These are phyloP conservation scores for Kingdonia uniflora DNA, from an alignment of 164 flowering plant species.

Conservation along the genomic window DNA sequence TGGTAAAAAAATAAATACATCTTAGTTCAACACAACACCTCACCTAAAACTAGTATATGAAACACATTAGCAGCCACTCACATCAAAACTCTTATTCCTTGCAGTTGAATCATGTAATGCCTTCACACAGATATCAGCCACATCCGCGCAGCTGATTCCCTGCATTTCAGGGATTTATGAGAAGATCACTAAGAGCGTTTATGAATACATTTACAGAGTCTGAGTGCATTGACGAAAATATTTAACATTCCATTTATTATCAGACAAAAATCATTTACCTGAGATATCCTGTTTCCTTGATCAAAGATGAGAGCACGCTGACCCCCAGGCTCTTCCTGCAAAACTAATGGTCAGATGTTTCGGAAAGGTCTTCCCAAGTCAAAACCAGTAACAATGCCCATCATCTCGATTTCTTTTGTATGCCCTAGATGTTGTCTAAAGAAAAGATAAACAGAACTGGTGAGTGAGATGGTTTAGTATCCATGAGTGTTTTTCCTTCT, in stretches of 20 bases:
- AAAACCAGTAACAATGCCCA: too few relatives aligned
- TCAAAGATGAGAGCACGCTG: constrained; percentile 96
- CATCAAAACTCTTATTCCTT: constrained; percentile 96
- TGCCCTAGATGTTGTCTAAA: too few relatives aligned
- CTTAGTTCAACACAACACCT: background rate
- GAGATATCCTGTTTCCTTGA: constrained; percentile 96
- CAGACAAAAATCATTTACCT: constrained; percentile 29
- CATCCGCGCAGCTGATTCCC: constrained; percentile 99
- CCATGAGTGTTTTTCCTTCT: too few relatives aligned
- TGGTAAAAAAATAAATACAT: background rate
- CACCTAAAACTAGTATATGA: background rate
- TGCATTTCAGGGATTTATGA: constrained; percentile 16
- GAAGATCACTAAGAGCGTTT: constrained; percentile 1
- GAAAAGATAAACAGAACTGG: too few relatives aligned
- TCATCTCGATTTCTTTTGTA: too few relatives aligned
- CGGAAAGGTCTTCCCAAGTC: too few relatives aligned
- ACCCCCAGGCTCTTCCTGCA: constrained; percentile 98
- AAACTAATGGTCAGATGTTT: background rate
- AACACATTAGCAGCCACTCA: constrained; percentile 22
- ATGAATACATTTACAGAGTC: too few relatives aligned
- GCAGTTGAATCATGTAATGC: constrained; percentile 96
- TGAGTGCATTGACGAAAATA: too few relatives aligned
- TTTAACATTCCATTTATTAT: too few relatives aligned
- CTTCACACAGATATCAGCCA: constrained; percentile 96
- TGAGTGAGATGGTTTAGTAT: too few relatives aligned